Percentiles rank a stretch among this genome's conserved stretches.
Conservation (phyloP, 116 monocot genomes). For the Cymodocea nodosa region DNA sequence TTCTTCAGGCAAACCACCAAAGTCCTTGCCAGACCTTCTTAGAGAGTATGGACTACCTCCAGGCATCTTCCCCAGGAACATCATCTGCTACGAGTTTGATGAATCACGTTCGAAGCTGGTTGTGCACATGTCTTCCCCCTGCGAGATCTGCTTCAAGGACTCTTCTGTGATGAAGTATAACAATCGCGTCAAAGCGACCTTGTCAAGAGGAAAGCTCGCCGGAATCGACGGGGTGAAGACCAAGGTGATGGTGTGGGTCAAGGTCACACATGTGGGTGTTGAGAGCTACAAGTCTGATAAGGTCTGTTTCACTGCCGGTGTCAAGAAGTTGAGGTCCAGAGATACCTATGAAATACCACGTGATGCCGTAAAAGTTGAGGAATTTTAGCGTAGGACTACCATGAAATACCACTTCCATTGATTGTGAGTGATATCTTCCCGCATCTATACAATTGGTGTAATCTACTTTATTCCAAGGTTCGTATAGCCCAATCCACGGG, state of each 20-base stretch:
- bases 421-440: too few relatives aligned
- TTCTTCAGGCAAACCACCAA: constrained; percentile 56
- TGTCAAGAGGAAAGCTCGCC: constrained; percentile 79
- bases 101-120: constrained; percentile 52
- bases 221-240: constrained; percentile 95
- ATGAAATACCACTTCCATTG: too few relatives aligned
- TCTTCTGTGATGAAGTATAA: constrained; percentile 62
- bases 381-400: constrained; percentile 31
- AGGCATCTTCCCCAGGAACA: constrained; percentile 81
- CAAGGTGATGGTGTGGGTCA: constrained; percentile 84
- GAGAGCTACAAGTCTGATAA: constrained; percentile 85
- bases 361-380: constrained; percentile 53
- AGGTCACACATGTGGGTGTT: constrained; percentile 52
- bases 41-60: constrained; percentile 67
- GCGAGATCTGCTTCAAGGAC: constrained; percentile 86
- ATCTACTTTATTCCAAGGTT: too few relatives aligned
- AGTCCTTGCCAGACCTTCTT: constrained; percentile 65
- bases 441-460: too few relatives aligned
- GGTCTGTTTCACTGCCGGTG: constrained; percentile 73
- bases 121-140: constrained; percentile 61
- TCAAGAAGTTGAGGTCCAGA: constrained; percentile 74
- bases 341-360: constrained; percentile 82
- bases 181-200: constrained; percentile 55
- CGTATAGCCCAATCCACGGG: too few relatives aligned
- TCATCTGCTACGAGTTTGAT: constrained; percentile 79